phyloP scores from a whole-genome alignment of 495 filamentous ascomycete genomes.

The Lepidopterella palustris region DNA sequence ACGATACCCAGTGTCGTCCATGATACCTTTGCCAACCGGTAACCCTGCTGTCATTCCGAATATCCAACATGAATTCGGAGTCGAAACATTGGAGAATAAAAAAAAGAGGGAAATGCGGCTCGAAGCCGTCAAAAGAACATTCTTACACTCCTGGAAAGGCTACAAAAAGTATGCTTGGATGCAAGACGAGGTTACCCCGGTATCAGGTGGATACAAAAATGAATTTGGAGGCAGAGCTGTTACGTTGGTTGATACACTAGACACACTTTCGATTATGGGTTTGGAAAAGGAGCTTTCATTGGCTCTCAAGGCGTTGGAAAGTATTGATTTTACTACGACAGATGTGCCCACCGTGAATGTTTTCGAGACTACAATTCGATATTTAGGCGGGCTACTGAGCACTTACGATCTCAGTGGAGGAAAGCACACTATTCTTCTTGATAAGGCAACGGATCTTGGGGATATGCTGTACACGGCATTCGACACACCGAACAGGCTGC shows the following conservation, averaged over 20 bases:
- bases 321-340: constrained; percentile 34
- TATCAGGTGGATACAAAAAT: constrained; percentile 48
- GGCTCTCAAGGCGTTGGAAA: constrained; percentile 31
- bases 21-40: not conserved
- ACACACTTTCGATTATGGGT: constrained; percentile 38
- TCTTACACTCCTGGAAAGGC: constrained; percentile 65
- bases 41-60: not conserved
- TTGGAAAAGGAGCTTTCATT: constrained; percentile 32
- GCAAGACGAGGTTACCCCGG: constrained; percentile 68
- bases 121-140: constrained; percentile 57
- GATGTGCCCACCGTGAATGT: constrained; percentile 30
- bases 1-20: not conserved
- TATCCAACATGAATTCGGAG: constrained; percentile 1
- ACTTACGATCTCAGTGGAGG: constrained; percentile 41
- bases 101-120: constrained; percentile 19
- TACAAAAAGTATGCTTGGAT: constrained; percentile 75
- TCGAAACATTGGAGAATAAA: constrained; percentile 25
- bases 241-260: constrained; percentile 34
- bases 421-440: constrained; percentile 29
- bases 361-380: constrained; percentile 43
- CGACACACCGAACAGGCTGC: constrained; percentile 38
- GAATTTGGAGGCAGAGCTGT: constrained; percentile 37
- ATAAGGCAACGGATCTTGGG: constrained; percentile 36
- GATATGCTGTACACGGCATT: constrained; percentile 38
- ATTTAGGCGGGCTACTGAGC: constrained; percentile 46